Evolutionary conservation across 495 filamentous ascomycete species (phyloP).

Genomic region (Penicillium steckii): DNA sequence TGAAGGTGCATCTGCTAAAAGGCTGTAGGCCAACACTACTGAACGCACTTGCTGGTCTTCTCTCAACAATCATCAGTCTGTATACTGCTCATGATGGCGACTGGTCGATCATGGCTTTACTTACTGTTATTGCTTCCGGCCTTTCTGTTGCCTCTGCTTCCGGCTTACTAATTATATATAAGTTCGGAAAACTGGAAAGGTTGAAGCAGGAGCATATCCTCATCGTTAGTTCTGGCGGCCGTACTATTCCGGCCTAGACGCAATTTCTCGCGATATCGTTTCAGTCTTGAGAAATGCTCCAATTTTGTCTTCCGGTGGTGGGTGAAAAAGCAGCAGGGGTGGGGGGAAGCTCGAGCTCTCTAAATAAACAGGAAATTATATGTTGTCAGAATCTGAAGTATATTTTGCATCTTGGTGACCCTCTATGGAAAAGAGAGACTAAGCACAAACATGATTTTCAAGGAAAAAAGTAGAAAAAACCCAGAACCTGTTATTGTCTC

Average conservation of each 20-base stretch:
- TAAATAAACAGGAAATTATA: no score
- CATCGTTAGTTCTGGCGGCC: background rate
- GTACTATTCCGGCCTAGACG: background rate
- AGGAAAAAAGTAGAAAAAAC: no score
- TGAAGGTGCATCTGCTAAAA: background rate
- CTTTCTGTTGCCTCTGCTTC: background rate
- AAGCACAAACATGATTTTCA: no score
- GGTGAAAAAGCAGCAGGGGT: no score
- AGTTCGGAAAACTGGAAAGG: background rate
- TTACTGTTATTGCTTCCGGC: constrained; percentile 25
- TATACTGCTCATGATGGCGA: constrained; percentile 44
- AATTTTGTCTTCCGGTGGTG: no score
- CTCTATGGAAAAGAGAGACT: no score
- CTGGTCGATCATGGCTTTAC: constrained; percentile 45
- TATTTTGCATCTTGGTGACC: no score
- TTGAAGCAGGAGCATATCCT: background rate
- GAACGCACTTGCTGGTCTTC: constrained; percentile 46
- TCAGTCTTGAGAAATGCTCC: no score
- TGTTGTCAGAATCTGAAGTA: no score
- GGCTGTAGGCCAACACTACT: constrained; percentile 27
- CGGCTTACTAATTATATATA: background rate
- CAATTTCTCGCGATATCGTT: background rate
- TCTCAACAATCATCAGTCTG: constrained; percentile 48
- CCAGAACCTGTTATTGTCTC: no score
- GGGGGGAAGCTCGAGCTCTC: no score